phyloP scores from a whole-genome alignment of 768 basidiomycete genomes.

The Russula sp. region DNA sequence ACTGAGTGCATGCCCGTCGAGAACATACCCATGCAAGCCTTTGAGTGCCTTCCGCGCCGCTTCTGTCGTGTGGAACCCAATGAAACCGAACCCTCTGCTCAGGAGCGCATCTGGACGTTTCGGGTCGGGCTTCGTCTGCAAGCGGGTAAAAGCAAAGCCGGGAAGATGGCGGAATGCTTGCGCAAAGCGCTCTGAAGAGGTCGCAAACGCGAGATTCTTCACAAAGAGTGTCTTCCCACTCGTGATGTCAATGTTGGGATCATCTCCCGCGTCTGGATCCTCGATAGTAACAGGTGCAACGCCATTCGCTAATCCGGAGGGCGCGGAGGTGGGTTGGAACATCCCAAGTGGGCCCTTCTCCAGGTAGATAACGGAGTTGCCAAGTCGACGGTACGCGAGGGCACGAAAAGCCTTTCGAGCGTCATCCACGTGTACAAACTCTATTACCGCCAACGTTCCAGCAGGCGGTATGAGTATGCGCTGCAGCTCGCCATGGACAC shows the following conservation, averaged over 20 bases:
- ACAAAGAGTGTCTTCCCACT: constrained; percentile 83
- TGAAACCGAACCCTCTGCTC: constrained; percentile 96
- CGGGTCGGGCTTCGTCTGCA: constrained; percentile 88
- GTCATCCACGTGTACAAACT: constrained; percentile 65
- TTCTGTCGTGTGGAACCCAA: constrained; percentile 76
- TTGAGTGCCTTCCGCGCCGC: constrained; percentile 67
- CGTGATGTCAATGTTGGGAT: constrained; percentile 39
- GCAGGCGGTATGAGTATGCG: constrained; percentile 83
- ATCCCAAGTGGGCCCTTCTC: constrained; percentile 88
- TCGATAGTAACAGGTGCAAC: constrained; percentile 28
- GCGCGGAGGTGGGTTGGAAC: constrained; percentile 40
- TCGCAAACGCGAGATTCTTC: constrained; percentile 94
- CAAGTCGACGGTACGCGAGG: constrained; percentile 80
- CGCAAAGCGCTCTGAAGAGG: constrained; percentile 64
- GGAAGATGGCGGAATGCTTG: constrained; percentile 68
- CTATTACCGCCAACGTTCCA: constrained; percentile 89
- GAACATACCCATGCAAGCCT: constrained; percentile 70
- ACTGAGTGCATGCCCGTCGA: constrained; percentile 81
- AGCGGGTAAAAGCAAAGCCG: constrained; percentile 76
- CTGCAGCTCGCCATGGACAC: constrained; percentile 59
- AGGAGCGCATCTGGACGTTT: constrained; percentile 54
- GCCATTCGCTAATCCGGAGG: constrained; percentile 12
- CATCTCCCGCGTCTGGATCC: constrained; percentile 28
- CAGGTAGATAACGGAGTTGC: constrained; percentile 85
- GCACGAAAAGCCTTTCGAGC: constrained; percentile 71